Evolutionary conservation across 2,329 filamentous ascomycete genomes (phyloP).

Genomic region (Fusarium hainanense): DNA sequence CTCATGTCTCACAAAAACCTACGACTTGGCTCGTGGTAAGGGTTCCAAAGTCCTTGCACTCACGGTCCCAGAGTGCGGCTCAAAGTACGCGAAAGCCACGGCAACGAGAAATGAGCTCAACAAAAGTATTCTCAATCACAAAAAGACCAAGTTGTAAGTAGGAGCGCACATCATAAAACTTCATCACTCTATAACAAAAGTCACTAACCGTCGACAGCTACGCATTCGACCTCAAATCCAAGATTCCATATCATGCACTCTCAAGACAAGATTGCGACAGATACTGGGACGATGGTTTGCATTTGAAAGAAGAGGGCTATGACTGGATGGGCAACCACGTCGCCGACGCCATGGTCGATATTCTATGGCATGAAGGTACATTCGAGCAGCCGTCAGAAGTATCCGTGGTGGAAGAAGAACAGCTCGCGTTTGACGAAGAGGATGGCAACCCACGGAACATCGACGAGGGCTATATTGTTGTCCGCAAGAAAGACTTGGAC

Average conservation of each 20-base stretch:
- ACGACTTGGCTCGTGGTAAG: conserved; percentile 60
- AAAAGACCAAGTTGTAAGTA: conserved; percentile 64
- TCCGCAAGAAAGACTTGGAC: conserved; percentile 50
- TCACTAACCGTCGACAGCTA: conserved; percentile 55
- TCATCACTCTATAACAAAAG: background rate
- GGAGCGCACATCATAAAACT: no score
- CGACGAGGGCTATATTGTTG: conserved; percentile 65
- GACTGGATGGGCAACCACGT: conserved; percentile 70
- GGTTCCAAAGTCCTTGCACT: conserved; percentile 70
- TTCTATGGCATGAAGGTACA: conserved; percentile 54
- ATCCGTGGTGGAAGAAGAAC: conserved; percentile 3
- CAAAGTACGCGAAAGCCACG: conserved; percentile 46
- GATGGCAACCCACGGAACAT: conserved; percentile 58
- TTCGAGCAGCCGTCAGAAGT: conserved; percentile 18
- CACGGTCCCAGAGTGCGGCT: conserved; percentile 67
- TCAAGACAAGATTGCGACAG: conserved; percentile 56
- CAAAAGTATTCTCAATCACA: conserved; percentile 61
- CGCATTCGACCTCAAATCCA: conserved; percentile 65
- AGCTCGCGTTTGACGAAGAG: conserved; percentile 62
- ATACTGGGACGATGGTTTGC: conserved; percentile 72
- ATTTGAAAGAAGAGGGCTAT: conserved; percentile 69
- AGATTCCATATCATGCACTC: conserved; percentile 66
- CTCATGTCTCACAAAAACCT: conserved; percentile 60
- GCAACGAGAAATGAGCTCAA: conserved; percentile 61
- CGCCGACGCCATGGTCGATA: conserved; percentile 62